Conservation (phyloP, 805 yeast species). For the Wickerhamiella alocasiicola region DNA sequence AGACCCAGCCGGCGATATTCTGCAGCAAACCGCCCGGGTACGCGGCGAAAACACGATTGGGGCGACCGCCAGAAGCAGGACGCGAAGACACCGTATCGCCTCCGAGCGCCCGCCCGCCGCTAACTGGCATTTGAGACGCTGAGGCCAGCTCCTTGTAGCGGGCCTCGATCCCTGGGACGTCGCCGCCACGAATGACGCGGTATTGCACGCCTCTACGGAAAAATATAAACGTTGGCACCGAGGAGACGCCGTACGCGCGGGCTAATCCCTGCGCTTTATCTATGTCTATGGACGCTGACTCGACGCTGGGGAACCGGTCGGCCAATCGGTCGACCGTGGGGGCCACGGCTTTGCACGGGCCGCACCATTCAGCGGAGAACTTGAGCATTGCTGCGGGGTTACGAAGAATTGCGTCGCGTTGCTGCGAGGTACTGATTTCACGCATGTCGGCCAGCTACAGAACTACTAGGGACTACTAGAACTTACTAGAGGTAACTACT, state of each 20-base stretch:
- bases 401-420: constrained; percentile 22
- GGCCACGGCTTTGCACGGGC: constrained; percentile 95
- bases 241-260: constrained; percentile 49
- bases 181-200: constrained; percentile 30
- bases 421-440: constrained; percentile 2
- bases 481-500: too few relatives aligned
- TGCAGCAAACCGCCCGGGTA: too few relatives aligned
- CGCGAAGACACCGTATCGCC: too few relatives aligned
- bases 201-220: constrained; percentile 67
- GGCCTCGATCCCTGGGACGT: constrained; percentile 13
- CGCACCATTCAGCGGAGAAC: constrained; percentile 93
- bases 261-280: constrained; percentile 61
- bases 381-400: constrained; percentile 69
- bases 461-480: too few relatives aligned
- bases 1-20: too few relatives aligned
- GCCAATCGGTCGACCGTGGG: constrained; percentile 82
- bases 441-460: too few relatives aligned
- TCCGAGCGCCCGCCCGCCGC: too few relatives aligned
- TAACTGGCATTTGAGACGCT: too few relatives aligned
- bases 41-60: too few relatives aligned
- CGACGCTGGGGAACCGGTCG: constrained; percentile 37
- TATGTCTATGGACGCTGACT: constrained; percentile 80
- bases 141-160: too few relatives aligned
- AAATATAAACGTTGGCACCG: constrained; percentile 60
- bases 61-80: too few relatives aligned